Percentiles rank a stretch among this genome's conserved stretches.
Evolutionary conservation across 2,329 filamentous ascomycete genomes (phyloP).

Genomic region (Neopestalotiopsis sp.): DNA sequence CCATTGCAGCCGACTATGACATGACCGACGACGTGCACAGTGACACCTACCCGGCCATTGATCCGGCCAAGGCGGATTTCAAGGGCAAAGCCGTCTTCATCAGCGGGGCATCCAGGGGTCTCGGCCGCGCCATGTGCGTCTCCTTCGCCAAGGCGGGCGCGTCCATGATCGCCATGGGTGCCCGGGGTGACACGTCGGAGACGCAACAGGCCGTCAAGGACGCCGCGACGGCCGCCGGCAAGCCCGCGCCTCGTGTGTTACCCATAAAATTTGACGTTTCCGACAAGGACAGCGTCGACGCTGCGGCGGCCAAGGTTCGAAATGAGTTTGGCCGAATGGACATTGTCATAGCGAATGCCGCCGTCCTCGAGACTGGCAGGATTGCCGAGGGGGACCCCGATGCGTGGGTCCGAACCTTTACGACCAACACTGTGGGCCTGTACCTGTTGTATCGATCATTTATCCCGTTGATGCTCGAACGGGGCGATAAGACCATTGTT

Average conservation of each 20-base stretch:
- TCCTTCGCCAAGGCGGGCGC: conserved; percentile 41
- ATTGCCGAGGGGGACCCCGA: conserved; percentile 36
- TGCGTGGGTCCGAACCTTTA: conserved; percentile 45
- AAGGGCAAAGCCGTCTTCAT: conserved; percentile 40
- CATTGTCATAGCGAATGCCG: conserved; percentile 11
- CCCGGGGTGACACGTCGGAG: conserved; percentile 30
- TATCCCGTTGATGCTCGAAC: conserved; percentile 43
- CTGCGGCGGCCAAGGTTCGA: conserved; percentile 10
- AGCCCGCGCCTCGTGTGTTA: conserved; percentile 34
- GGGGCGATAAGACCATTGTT: conserved; percentile 43
- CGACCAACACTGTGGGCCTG: conserved; percentile 53
- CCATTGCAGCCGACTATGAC: conserved; percentile 21
- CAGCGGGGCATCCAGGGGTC: conserved; percentile 40
- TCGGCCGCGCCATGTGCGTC: conserved; percentile 37
- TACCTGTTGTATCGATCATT: conserved; percentile 52
- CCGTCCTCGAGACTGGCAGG: conserved; percentile 23
- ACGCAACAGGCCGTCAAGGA: conserved; percentile 29
- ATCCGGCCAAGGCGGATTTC: conserved; percentile 32
- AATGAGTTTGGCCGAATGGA: conserved; percentile 17
- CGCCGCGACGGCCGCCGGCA: conserved; percentile 30
- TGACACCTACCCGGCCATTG: conserved; percentile 39
- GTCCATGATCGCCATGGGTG: conserved; percentile 40
- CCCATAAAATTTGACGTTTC: conserved; percentile 40
- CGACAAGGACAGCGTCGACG: conserved; percentile 36
- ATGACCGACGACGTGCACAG: conserved; percentile 35